Evolutionary conservation across 225 moss, liverwort and hornwort species (phyloP).

Genomic region (Ulota crispa): DNA sequence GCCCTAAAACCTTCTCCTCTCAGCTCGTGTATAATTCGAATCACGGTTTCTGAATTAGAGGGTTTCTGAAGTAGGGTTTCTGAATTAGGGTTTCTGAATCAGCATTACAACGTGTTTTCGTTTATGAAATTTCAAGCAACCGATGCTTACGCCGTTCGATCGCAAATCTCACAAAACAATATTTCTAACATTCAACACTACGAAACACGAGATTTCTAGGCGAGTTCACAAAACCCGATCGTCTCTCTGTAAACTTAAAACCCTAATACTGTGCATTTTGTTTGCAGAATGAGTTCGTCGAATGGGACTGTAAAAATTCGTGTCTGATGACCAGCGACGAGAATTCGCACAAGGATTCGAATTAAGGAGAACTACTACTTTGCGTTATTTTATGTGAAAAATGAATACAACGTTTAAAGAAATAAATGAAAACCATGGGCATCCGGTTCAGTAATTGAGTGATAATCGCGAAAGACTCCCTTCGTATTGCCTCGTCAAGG

Average conservation of each 20-base stretch:
- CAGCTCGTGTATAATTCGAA: background rate
- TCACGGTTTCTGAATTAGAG: conserved; percentile 10
- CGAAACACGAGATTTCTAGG: background rate
- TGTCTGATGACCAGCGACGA: conserved; percentile 3
- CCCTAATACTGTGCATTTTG: background rate
- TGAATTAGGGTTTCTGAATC: background rate
- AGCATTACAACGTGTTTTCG: background rate
- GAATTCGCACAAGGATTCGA: background rate
- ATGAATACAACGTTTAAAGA: background rate
- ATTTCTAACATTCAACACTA: background rate
- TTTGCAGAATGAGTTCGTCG: background rate
- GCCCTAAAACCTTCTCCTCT: background rate
- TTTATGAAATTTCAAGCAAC: background rate
- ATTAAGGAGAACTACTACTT: background rate
- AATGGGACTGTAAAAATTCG: background rate
- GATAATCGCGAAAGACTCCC: background rate
- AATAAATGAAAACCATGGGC: background rate
- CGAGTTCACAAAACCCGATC: background rate
- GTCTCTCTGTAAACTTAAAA: background rate
- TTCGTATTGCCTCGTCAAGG: background rate
- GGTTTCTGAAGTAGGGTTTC: conserved; percentile 15
- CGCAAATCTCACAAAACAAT: background rate
- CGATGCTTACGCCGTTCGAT: background rate
- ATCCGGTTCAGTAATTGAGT: too few relatives aligned
- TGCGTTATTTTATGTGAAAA: background rate